Percentiles rank a stretch among this genome's conserved stretches.
Evolutionary conservation across 805 yeast species (phyloP).

Genomic region (Jamesozyma hellenica): DNA sequence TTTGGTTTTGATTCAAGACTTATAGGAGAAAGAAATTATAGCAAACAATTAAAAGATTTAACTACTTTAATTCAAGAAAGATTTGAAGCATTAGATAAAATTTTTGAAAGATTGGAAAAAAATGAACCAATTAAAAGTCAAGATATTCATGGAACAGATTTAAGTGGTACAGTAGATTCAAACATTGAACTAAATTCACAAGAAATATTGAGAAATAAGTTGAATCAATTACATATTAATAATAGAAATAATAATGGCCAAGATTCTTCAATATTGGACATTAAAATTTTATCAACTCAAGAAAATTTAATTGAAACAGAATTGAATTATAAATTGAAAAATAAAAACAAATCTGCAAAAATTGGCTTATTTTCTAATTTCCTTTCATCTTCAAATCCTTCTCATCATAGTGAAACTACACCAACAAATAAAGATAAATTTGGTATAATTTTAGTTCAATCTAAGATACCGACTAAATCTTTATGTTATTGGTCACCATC

Average conservation of each 20-base stretch:
- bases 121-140: slow-evolving; percentile 9
- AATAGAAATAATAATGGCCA: slow-evolving; percentile 1
- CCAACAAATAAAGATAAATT: slow-evolving; percentile 8
- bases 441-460: slow-evolving; percentile 23
- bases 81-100: slow-evolving; percentile 6
- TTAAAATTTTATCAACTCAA: slow-evolving; percentile 1
- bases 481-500: slow-evolving; percentile 30
- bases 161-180: slow-evolving; percentile 21
- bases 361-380: slow-evolving; percentile 5
- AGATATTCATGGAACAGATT: slow-evolving; percentile 21
- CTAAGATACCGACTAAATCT: slow-evolving; percentile 26
- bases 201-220: slow-evolving; percentile 19
- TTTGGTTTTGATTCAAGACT: slow-evolving; percentile 15
- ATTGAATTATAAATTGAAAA: slow-evolving; percentile 11
- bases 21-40: slow-evolving; percentile 7
- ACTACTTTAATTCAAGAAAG: slow-evolving; percentile 9
- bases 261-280: slow-evolving; percentile 2
- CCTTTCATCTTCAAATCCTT: neutral
- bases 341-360: neutral
- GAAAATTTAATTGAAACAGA: slow-evolving; percentile 10
- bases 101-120: slow-evolving; percentile 10
- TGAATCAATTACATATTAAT: slow-evolving; percentile 19
- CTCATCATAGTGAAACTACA: neutral
- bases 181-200: slow-evolving; percentile 13
- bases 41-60: slow-evolving; percentile 8